These are phyloP conservation scores for Fragosphaeria purpurea DNA, from an alignment of 2,329 filamentous ascomycete genomes.

Conservation along the genomic window DNA sequence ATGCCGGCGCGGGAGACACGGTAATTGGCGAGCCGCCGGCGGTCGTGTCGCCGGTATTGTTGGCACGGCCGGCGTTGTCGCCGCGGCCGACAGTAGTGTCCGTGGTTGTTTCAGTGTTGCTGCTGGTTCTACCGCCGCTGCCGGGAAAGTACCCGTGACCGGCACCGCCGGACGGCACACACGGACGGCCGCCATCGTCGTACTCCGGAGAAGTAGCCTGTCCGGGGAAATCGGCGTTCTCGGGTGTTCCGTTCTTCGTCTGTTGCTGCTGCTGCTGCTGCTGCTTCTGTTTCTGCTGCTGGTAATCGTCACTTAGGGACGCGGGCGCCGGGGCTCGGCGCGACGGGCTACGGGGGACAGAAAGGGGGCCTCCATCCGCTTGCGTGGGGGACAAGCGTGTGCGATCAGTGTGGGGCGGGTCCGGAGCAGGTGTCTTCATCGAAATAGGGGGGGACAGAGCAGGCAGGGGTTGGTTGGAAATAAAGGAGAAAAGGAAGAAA, in stretches of 20 bases:
- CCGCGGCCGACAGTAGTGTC: neutral
- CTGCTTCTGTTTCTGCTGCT: conserved; percentile 2
- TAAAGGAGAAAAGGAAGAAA: neutral
- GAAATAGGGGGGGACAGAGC: conserved; percentile 24
- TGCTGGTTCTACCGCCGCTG: neutral
- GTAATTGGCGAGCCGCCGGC: conserved; percentile 3
- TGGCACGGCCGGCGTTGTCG: neutral
- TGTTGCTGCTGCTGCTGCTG: conserved; percentile 14
- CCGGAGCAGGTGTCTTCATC: conserved; percentile 53
- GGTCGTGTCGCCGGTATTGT: neutral
- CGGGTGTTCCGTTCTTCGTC: conserved; percentile 27
- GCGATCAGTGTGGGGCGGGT: conserved; percentile 44
- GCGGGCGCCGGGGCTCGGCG: conserved; percentile 26
- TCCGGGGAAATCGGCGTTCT: too few relatives aligned
- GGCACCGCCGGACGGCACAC: too few relatives aligned
- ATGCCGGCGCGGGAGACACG: conserved; percentile 17
- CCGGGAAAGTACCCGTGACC: conserved; percentile 11
- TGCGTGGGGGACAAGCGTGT: conserved; percentile 44
- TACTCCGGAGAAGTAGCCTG: too few relatives aligned
- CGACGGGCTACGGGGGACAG: conserved; percentile 20
- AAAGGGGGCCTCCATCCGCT: conserved; percentile 40
- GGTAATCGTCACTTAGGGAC: conserved; percentile 11
- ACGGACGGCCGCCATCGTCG: too few relatives aligned
- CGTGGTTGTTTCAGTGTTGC: neutral
- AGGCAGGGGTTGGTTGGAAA: neutral